These are phyloP conservation scores for Echites panduratus DNA, from an alignment of 257 asterid genomes.

Conservation along the genomic window DNA sequence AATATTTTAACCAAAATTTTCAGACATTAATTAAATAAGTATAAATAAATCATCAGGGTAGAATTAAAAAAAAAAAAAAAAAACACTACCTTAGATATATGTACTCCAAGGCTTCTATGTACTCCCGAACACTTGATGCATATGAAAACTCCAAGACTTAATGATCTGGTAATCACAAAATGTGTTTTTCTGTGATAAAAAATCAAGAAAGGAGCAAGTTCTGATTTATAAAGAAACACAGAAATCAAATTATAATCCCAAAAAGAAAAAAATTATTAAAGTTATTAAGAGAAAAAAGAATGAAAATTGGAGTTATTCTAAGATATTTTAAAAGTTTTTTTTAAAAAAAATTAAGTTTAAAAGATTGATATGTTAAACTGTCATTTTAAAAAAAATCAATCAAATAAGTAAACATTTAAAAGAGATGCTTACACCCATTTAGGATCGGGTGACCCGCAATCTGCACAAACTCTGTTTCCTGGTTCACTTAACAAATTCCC, in stretches of 20 bases:
- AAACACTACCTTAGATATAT: slow-evolving; percentile 62
- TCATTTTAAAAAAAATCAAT: too few relatives aligned
- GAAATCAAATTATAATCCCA: neutral
- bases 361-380: too few relatives aligned
- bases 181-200: slow-evolving; percentile 1
- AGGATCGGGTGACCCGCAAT: slow-evolving; percentile 90
- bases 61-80: too few relatives aligned
- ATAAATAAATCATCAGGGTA: too few relatives aligned
- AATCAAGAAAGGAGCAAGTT: neutral
- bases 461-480: slow-evolving; percentile 75
- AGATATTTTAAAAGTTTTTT: too few relatives aligned
- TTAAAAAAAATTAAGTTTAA: too few relatives aligned
- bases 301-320: too few relatives aligned
- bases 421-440: slow-evolving; percentile 84
- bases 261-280: too few relatives aligned
- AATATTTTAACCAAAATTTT: neutral
- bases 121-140: slow-evolving; percentile 94
- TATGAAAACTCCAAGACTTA: slow-evolving; percentile 65
- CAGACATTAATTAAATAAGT: too few relatives aligned
- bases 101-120: slow-evolving; percentile 95
- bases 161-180: slow-evolving; percentile 52
- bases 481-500: slow-evolving; percentile 54
- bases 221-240: slow-evolving; percentile 7
- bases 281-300: too few relatives aligned
- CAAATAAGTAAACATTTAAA: neutral